Base-by-base conservation (phyloP, 106 monocot genomes). In the Dendrobium catenatum region DNA sequence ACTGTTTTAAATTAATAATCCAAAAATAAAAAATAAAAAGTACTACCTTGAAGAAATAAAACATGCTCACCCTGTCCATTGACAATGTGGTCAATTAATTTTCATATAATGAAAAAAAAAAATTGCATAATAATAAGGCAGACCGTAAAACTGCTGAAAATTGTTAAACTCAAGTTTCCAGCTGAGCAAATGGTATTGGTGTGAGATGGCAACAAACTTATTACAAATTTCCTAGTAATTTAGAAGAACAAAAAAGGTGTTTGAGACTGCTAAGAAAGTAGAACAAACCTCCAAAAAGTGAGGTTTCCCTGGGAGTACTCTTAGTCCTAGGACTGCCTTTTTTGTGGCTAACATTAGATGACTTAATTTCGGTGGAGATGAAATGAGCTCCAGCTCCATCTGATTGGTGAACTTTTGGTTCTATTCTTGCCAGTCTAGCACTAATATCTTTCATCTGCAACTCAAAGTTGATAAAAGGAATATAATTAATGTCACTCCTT, bases 371-470 rank as follows among this genome's bases (percentile, higher is more conserved):
- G 46, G 79, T 66, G 49, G 80, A 79, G 18, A 81, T 56, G 51
- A 88, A 90, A 58, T 84, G 87, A 79, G 73, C 77, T 67, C 85
- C 86, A 56, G 43, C 73, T 13, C 77, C 86, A 79, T 99, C 91
- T 55, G 87, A 68, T 73, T 66, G 84, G 0, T 77, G 84, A 85
- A 82, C 81, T 24, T 90, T 95, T 67, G 95, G 99, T 81, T 93
- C 91, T 82, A 95, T 84, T 81, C 78, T 91, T 78, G 91, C 95
- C 68, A 99, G 59, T 77, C 99, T 89, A 54, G 82, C 70, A 87
- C 89, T 91, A 33, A 99, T 99, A 68, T 99, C 99, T 84, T 95
- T 99, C 83, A 99, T 84, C 99, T 99, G 89, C 41, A 74, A 44
- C 40, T 5, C 74, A 42, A 42, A 74, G 51, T 31, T 31, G 37